phyloP scores from a whole-genome alignment of 305 asterid genomes.

The Solanum hybrid region DNA sequence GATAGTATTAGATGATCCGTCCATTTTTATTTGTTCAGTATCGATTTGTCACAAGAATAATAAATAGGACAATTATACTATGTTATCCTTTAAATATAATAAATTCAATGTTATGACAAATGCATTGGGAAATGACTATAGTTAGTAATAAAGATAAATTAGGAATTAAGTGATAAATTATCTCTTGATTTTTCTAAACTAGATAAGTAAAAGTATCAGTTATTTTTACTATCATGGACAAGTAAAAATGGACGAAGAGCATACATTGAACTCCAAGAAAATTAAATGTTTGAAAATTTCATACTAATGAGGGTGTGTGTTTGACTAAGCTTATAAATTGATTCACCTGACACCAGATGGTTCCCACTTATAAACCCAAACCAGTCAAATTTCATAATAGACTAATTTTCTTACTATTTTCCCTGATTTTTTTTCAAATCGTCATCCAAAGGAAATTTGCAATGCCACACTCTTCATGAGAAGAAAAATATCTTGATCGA shows the following conservation, averaged over 20 bases:
- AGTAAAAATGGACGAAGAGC: neutral
- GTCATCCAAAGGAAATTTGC: neutral
- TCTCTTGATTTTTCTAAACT: neutral
- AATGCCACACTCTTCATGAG: neutral
- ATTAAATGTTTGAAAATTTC: neutral
- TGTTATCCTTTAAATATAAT: too few species aligned
- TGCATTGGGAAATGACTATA: neutral
- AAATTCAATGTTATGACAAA: neutral
- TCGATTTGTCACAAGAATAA: too few species aligned
- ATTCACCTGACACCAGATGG: neutral
- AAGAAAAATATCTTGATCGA: neutral
- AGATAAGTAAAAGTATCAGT: neutral
- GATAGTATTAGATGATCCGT: neutral
- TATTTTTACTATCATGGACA: neutral
- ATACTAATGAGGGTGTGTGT: neutral
- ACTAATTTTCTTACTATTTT: neutral
- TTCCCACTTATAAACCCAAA: neutral
- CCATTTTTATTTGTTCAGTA: too few species aligned
- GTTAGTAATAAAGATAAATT: neutral
- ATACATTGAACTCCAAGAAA: neutral
- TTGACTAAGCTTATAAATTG: neutral
- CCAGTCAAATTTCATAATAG: neutral
- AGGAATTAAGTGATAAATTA: neutral
- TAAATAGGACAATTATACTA: too few species aligned
- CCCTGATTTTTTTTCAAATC: neutral